These are phyloP conservation scores for Bipolaris zeicola DNA, from an alignment of 2,329 filamentous ascomycete species.

Conservation along the genomic window DNA sequence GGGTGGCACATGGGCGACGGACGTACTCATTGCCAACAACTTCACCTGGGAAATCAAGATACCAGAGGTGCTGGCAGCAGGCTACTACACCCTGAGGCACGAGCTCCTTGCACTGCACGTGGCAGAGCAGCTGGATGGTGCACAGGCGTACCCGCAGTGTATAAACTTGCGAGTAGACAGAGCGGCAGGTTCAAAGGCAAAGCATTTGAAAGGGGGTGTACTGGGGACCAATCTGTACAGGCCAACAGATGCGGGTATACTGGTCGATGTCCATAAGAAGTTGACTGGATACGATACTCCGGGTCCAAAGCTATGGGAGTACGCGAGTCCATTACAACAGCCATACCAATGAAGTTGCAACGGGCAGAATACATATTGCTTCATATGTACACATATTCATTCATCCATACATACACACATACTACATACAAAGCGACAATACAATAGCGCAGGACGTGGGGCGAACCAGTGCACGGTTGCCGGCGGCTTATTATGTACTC, in stretches of 20 bases:
- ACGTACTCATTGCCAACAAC: constrained; percentile 50
- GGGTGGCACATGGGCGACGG: constrained; percentile 40
- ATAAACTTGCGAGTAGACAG: constrained; percentile 54
- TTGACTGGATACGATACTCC: constrained; percentile 48
- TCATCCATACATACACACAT: background rate
- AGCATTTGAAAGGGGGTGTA: constrained; percentile 48
- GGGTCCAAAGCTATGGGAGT: constrained; percentile 41
- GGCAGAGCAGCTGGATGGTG: constrained; percentile 50
- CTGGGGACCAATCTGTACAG: constrained; percentile 56
- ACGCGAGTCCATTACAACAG: constrained; percentile 13
- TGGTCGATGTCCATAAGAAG: constrained; percentile 48
- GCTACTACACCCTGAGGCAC: constrained; percentile 60
- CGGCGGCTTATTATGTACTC: background rate
- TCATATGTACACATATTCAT: background rate
- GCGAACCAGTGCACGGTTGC: background rate
- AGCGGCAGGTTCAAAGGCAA: constrained; percentile 47
- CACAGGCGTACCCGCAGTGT: constrained; percentile 60
- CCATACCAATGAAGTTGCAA: constrained; percentile 5
- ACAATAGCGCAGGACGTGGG: too few species aligned
- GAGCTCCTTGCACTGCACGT: constrained; percentile 58
- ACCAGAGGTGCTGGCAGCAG: constrained; percentile 48
- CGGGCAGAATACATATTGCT: background rate
- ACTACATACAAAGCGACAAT: too few species aligned
- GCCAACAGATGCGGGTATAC: constrained; percentile 46
- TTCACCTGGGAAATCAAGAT: constrained; percentile 54